phyloP scores from a whole-genome alignment of 139 green algal genomes.

The Nannochloris sp. region DNA sequence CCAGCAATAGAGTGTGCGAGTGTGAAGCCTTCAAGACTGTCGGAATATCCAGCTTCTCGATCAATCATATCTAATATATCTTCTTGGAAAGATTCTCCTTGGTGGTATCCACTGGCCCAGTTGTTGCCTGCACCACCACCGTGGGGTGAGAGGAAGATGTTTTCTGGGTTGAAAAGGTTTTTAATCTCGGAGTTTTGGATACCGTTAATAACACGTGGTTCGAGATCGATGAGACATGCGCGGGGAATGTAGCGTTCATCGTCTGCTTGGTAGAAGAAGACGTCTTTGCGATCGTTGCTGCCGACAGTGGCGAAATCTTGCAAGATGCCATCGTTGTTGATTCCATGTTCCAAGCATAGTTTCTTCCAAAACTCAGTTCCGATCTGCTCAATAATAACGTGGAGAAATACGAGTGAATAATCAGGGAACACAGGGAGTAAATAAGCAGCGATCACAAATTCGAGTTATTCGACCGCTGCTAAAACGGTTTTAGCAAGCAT shows the following conservation, averaged over 20 bases:
- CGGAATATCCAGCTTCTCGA: conserved; percentile 93
- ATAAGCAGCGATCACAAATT: not conserved
- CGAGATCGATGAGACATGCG: conserved; percentile 92
- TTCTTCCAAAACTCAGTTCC: conserved; percentile 94
- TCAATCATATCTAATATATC: conserved; percentile 99
- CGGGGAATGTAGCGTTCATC: conserved; percentile 97
- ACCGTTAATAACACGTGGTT: conserved; percentile 93
- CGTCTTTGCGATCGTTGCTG: conserved; percentile 88
- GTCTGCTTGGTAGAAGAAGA: conserved; percentile 99
- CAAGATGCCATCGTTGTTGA: conserved; percentile 91
- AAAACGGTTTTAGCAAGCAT: not conserved
- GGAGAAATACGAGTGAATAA: not conserved
- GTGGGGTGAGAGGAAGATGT: conserved; percentile 90
- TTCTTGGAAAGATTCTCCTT: conserved; percentile 86
- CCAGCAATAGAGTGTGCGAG: conserved; percentile 96
- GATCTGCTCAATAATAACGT: conserved; percentile 35
- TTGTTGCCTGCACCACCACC: conserved; percentile 98
- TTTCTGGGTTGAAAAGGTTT: conserved; percentile 98
- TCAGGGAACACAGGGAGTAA: not conserved
- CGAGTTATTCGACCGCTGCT: not conserved
- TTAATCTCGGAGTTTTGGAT: conserved; percentile 92
- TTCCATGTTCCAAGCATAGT: conserved; percentile 95
- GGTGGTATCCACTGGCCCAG: conserved; percentile 91
- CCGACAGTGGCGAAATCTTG: conserved; percentile 61
- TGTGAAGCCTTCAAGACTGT: conserved; percentile 96